Base-by-base conservation (phyloP, 345 rosid species). In the Sapria himalayana region DNA sequence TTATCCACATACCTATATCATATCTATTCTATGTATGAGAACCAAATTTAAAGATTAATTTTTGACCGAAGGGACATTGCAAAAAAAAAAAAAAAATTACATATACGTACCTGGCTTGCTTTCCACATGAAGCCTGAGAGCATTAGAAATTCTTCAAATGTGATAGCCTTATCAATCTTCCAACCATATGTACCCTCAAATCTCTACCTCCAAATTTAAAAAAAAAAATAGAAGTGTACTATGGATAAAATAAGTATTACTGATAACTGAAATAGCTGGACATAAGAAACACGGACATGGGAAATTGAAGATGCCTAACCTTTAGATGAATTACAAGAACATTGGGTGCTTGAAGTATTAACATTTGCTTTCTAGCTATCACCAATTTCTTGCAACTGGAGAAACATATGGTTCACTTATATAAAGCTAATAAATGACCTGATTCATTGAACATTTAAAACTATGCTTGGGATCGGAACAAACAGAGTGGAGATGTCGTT, bases 291-390 rank as follows among this genome's bases (percentile, higher is more conserved):
- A 44, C 25, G 12, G 0, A 29, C 27, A 14, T 4, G 25, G 38
- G 40, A 15, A 19, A 44, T 9, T 11, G 17, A 23, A 7, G 37
- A 23, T 21, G 16, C 53, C 64, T 29, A 41, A 84, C 99, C 85
- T 91, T 91, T 18, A 91, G 76, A 51, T 91, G 92, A 57, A 91
- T 72, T 20, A 84, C 96, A 64, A 84, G 79, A 45, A 91, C 54
- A 68, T 80, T 80, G 11, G 96, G 96, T 0, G 99, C 92, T 57
- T 84, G 80, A 55, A 60, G 63, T 43, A 91, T 43, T 0, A 92
- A 91, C 92, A 91, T 70, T 57, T 91, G 96, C 76, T 91, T 91
- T 89, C 75, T 70, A 5, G 99, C 99, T 15, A 67, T 55, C 56
- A 80, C 93, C 79, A 91, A 50, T 65, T 91, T 84, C 80, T 77